A percentile compares a stretch with the other conserved stretches of the same genome.
Evolutionary conservation across 305 asterid genomes (phyloP).

Genomic region (Fraxinus velutina): DNA sequence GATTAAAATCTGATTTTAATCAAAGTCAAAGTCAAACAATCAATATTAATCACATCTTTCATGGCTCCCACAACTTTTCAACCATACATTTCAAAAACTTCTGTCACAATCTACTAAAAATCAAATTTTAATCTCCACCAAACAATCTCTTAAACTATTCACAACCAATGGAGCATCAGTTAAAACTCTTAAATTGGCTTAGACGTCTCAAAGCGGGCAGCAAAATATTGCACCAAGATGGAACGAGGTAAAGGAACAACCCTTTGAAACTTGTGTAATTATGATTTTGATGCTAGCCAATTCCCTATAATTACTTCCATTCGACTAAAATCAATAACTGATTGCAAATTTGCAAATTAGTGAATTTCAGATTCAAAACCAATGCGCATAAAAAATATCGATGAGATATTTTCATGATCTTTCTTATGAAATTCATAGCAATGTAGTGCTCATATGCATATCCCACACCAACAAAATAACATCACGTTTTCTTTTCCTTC

Average conservation of each 20-base stretch:
- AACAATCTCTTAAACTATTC: background rate
- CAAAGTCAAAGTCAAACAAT: too few relatives aligned
- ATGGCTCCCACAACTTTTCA: too few relatives aligned
- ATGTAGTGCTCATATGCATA: background rate
- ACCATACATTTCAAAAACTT: too few relatives aligned
- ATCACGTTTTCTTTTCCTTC: background rate
- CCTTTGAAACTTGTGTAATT: background rate
- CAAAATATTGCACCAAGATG: background rate
- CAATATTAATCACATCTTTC: too few relatives aligned
- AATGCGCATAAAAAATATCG: background rate
- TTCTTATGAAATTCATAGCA: background rate
- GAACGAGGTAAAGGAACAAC: background rate
- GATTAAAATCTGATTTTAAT: too few relatives aligned
- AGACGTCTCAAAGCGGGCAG: background rate
- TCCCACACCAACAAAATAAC: background rate
- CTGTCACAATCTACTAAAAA: too few relatives aligned
- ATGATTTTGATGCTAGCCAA: background rate
- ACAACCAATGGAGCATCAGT: background rate
- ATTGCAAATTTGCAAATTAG: background rate
- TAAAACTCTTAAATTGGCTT: background rate
- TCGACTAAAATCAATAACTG: background rate
- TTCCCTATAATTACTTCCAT: background rate
- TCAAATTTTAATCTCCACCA: too few relatives aligned
- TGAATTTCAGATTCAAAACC: background rate
- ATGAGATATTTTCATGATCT: background rate